Conservation (phyloP, 78 protist genomes). For the Monocercomonoides exilis region DNA sequence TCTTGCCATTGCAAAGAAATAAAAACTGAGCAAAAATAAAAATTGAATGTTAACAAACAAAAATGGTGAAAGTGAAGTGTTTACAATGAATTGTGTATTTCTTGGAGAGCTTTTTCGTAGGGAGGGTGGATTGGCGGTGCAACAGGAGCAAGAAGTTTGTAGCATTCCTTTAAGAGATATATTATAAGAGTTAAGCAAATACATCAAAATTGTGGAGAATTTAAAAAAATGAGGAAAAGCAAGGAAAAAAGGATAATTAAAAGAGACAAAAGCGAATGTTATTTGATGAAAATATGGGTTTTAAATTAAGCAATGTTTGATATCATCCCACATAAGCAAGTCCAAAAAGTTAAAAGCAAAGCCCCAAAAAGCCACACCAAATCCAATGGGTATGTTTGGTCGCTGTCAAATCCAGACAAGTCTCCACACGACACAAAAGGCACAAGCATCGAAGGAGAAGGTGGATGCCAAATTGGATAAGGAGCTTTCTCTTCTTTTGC, state of each 20-base stretch:
- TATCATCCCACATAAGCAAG: neutral
- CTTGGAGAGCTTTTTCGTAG: neutral
- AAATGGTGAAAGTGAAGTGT: neutral
- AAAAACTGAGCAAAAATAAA: neutral
- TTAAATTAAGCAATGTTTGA: neutral
- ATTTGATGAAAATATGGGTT: neutral
- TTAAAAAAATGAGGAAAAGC: too few species aligned
- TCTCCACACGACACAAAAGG: constrained; percentile 83
- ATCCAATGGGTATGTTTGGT: constrained; percentile 37
- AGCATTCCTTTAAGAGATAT: neutral
- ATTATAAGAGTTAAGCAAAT: neutral
- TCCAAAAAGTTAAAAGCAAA: neutral
- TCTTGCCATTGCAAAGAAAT: neutral
- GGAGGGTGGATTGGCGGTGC: neutral
- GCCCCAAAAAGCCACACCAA: too few species aligned
- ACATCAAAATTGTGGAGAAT: neutral
- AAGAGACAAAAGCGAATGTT: neutral
- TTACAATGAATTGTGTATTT: neutral
- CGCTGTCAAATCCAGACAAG: constrained; percentile 60
- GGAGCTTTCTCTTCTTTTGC: neutral
- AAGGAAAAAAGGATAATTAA: neutral
- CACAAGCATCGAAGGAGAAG: constrained; percentile 31
- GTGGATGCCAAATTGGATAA: neutral
- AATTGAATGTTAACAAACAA: neutral
- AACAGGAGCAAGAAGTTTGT: neutral